Evolutionary conservation across 805 yeast genomes (phyloP).

Genomic region (Yamadazyma ubonensis): DNA sequence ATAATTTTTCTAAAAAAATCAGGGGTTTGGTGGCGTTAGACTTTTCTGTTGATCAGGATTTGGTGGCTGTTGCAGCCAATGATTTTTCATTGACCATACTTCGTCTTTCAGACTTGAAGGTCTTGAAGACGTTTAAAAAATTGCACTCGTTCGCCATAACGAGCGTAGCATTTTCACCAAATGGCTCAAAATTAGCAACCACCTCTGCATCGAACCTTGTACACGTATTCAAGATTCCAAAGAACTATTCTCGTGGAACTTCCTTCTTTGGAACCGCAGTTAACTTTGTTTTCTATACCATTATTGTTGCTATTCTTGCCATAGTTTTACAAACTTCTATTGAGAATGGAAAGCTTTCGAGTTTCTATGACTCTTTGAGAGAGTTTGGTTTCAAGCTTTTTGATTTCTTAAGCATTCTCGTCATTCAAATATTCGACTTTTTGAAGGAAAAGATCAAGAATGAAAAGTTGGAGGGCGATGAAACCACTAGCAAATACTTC

Average conservation of each 20-base stretch:
- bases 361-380: conserved; percentile 18
- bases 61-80: conserved; percentile 59
- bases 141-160: conserved; percentile 82
- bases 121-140: conserved; percentile 50
- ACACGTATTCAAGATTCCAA: conserved; percentile 60
- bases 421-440: conserved; percentile 20
- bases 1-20: conserved; percentile 45
- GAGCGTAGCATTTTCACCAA: conserved; percentile 63
- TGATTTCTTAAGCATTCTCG: conserved; percentile 21
- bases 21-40: conserved; percentile 56
- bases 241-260: conserved; percentile 41
- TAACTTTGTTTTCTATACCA: conserved; percentile 32
- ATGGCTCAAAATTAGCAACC: conserved; percentile 65
- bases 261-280: conserved; percentile 36
- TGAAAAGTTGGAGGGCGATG: conserved; percentile 25
- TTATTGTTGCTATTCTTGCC: conserved; percentile 32
- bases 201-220: conserved; percentile 77
- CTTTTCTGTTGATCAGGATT: conserved; percentile 39
- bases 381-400: conserved; percentile 9
- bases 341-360: conserved; percentile 35
- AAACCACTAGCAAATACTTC: conserved; percentile 21
- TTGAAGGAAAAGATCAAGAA: conserved; percentile 29
- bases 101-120: conserved; percentile 49
- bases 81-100: conserved; percentile 67
- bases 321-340: conserved; percentile 33